Evolutionary conservation across 2,329 filamentous ascomycete genomes (phyloP).

Genomic region (Colletotrichum chrysophilum): DNA sequence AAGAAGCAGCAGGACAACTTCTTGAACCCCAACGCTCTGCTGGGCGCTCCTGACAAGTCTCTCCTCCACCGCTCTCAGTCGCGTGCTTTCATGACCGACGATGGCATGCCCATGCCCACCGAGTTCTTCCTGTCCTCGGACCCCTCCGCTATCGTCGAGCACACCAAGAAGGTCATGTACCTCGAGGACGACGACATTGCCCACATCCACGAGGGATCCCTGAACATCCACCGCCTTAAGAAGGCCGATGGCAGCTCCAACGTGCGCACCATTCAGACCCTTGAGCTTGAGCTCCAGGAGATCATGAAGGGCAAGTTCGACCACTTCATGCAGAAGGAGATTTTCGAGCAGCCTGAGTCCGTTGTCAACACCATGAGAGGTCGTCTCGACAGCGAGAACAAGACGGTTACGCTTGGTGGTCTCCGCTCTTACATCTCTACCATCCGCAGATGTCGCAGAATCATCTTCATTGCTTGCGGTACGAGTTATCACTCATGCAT

Average conservation of each 20-base stretch:
- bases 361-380: constrained; percentile 99
- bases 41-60: constrained; percentile 95
- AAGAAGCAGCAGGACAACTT: constrained; percentile 83
- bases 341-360: constrained; percentile 99
- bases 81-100: constrained; percentile 97
- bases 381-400: constrained; percentile 91
- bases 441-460: constrained; percentile 93
- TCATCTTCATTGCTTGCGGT: constrained; percentile 99
- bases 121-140: constrained; percentile 99
- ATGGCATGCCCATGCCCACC: constrained; percentile 95
- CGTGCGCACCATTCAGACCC: constrained; percentile 96
- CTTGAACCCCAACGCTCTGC: constrained; percentile 69
- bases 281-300: constrained; percentile 98
- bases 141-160: constrained; percentile 97
- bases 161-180: constrained; percentile 99
- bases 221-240: constrained; percentile 98
- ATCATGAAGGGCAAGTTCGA: constrained; percentile 99
- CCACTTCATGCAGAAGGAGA: constrained; percentile 99
- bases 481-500: constrained; percentile 99
- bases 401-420: constrained; percentile 93
- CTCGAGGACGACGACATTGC: constrained; percentile 99
- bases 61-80: constrained; percentile 98
- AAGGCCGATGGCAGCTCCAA: constrained; percentile 98
- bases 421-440: constrained; percentile 95
- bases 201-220: constrained; percentile 97